Evolutionary conservation across 805 yeast species (phyloP).

Genomic region (Cyberlindnera saturnus): DNA sequence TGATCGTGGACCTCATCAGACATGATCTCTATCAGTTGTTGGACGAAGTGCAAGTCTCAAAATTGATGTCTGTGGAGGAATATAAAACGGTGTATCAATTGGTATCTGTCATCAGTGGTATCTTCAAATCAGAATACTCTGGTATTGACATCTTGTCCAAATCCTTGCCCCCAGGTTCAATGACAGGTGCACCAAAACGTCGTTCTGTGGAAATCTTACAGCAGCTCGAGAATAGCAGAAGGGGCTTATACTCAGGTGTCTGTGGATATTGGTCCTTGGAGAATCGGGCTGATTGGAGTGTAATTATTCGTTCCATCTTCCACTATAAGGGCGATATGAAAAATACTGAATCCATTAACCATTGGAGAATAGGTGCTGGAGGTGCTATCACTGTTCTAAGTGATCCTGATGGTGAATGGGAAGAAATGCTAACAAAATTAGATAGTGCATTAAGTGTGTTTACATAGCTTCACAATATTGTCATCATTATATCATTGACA

Average conservation of each 20-base stretch:
- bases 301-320: slow-evolving; percentile 79
- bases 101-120: slow-evolving; percentile 82
- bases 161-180: slow-evolving; percentile 94
- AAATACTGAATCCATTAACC: slow-evolving; percentile 21
- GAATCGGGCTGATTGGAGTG: slow-evolving; percentile 93
- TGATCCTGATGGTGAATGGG: slow-evolving; percentile 80
- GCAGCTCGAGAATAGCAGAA: slow-evolving; percentile 27
- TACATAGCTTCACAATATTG: background rate
- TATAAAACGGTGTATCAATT: slow-evolving; percentile 86
- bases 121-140: slow-evolving; percentile 28
- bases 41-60: slow-evolving; percentile 59
- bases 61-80: slow-evolving; percentile 89
- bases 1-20: slow-evolving; percentile 94
- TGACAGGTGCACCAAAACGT: slow-evolving; percentile 99
- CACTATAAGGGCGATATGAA: slow-evolving; percentile 47
- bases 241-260: slow-evolving; percentile 93
- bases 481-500: no score
- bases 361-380: slow-evolving; percentile 95
- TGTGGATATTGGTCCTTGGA: slow-evolving; percentile 92
- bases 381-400: slow-evolving; percentile 95
- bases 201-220: slow-evolving; percentile 83
- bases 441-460: slow-evolving; percentile 52
- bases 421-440: slow-evolving; percentile 80
- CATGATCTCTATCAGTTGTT: slow-evolving; percentile 78
- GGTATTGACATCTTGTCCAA: slow-evolving; percentile 78